A percentile compares a stretch with the other conserved stretches of the same genome.
Evolutionary conservation across 73 alveolate species (phyloP).

Genomic region (Tetrahymena elliotti): DNA sequence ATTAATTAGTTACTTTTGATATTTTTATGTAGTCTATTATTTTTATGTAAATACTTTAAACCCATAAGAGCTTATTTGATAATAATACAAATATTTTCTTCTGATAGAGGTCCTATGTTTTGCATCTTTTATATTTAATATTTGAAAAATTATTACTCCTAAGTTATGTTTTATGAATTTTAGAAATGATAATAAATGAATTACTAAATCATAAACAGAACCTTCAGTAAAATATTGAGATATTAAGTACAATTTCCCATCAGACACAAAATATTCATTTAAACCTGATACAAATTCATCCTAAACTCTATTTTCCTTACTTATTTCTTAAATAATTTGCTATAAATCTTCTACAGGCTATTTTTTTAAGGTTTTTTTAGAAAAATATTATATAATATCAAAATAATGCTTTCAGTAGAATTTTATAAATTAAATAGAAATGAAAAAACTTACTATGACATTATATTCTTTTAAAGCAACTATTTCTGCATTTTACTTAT

Average conservation of each 20-base stretch:
- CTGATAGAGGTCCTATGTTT: not conserved
- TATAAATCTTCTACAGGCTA: not conserved
- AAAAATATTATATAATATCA: not conserved
- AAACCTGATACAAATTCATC: not conserved
- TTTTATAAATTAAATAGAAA: not conserved
- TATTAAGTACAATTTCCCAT: not conserved
- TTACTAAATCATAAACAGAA: not conserved
- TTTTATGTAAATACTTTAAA: not conserved
- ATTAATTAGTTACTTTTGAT: not conserved
- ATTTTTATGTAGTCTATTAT: not conserved
- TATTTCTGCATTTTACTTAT: not conserved
- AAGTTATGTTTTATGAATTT: too few species aligned
- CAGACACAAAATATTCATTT: not conserved
- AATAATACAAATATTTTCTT: not conserved
- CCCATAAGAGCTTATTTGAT: not conserved
- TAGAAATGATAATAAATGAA: too few species aligned
- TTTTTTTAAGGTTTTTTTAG: not conserved
- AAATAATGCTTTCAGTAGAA: not conserved
- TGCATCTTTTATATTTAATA: not conserved
- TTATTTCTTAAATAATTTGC: not conserved
- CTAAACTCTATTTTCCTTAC: not conserved
- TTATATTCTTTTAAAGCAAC: not conserved
- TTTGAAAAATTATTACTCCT: not conserved
- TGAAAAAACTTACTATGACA: not conserved
- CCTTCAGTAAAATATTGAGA: not conserved